These are phyloP conservation scores for Protea cynaroides DNA, from an alignment of 164 flowering plant species.

Conservation along the genomic window DNA sequence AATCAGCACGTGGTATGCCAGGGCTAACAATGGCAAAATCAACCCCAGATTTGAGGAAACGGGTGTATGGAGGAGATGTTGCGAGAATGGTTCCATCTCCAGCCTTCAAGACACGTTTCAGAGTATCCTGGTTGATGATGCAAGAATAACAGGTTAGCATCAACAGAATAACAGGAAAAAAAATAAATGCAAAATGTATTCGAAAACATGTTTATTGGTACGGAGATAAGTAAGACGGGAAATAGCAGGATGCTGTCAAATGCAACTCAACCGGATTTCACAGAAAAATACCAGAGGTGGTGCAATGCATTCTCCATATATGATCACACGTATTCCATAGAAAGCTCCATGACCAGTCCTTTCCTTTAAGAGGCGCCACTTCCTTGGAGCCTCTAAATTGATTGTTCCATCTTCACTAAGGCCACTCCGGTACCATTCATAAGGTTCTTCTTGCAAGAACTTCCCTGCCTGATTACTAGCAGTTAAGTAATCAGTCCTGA, in stretches of 20 bases:
- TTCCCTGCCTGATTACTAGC: slow-evolving; percentile 69
- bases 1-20: slow-evolving; percentile 69
- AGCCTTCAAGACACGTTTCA: slow-evolving; percentile 89
- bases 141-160: neutral
- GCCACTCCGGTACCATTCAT: slow-evolving; percentile 79
- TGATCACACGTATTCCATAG: slow-evolving; percentile 69
- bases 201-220: too few species aligned
- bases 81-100: slow-evolving; percentile 90
- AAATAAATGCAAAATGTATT: too few species aligned
- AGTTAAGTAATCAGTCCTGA: slow-evolving; percentile 74
- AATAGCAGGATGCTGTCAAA: too few species aligned
- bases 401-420: slow-evolving; percentile 84
- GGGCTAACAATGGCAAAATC: slow-evolving; percentile 88
- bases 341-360: slow-evolving; percentile 95
- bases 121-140: slow-evolving; percentile 55
- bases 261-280: too few species aligned
- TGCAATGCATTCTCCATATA: slow-evolving; percentile 88
- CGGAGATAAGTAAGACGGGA: too few species aligned
- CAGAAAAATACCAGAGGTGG: slow-evolving; percentile 71
- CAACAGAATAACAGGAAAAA: neutral
- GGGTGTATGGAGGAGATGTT: slow-evolving; percentile 89
- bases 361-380: slow-evolving; percentile 87
- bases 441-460: slow-evolving; percentile 73
- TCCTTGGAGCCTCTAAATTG: slow-evolving; percentile 86
- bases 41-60: slow-evolving; percentile 63